Conservation (phyloP, 2,329 filamentous ascomycete species). For the Leptographium galeiforme region DNA sequence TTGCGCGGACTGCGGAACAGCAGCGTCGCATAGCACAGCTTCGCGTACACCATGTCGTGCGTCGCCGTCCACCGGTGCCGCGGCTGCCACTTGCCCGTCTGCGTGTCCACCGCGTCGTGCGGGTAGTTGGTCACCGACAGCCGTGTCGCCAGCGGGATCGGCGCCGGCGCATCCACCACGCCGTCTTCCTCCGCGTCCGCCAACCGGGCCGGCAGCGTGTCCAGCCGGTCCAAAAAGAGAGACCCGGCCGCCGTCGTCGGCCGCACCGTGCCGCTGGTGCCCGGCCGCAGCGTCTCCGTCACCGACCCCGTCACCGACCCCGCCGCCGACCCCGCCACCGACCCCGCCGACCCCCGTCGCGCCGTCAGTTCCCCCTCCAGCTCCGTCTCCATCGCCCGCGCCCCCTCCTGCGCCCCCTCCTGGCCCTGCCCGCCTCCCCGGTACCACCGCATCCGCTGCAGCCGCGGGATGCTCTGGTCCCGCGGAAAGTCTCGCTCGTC, state of each 20-base stretch:
- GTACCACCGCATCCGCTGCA: constrained; percentile 38
- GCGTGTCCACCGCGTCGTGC: constrained; percentile 30
- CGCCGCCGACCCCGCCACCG: neutral
- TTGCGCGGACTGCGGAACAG: constrained; percentile 43
- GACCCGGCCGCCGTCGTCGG: neutral
- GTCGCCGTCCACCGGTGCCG: constrained; percentile 39
- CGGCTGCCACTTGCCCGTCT: constrained; percentile 43
- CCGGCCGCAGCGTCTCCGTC: neutral
- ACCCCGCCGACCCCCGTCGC: neutral
- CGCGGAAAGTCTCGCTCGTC: constrained; percentile 55
- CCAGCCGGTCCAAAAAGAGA: too few species aligned
- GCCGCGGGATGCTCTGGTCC: constrained; percentile 48
- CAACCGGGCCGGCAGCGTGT: constrained; percentile 1
- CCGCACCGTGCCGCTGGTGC: neutral
- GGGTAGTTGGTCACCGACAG: constrained; percentile 32
- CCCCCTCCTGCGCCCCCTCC: too few species aligned
- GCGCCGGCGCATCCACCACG: neutral
- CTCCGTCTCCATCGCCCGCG: neutral
- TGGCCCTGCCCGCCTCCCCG: constrained; percentile 20
- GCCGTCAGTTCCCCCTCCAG: neutral
- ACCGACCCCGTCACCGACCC: neutral
- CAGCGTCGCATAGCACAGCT: constrained; percentile 45
- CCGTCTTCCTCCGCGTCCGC: neutral
- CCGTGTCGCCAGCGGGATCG: constrained; percentile 15
- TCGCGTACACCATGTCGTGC: constrained; percentile 46